A percentile compares a stretch with the other conserved stretches of the same genome.
Conservation (phyloP, 2,329 filamentous ascomycete species). For the Neopestalotiopsis sp. region DNA sequence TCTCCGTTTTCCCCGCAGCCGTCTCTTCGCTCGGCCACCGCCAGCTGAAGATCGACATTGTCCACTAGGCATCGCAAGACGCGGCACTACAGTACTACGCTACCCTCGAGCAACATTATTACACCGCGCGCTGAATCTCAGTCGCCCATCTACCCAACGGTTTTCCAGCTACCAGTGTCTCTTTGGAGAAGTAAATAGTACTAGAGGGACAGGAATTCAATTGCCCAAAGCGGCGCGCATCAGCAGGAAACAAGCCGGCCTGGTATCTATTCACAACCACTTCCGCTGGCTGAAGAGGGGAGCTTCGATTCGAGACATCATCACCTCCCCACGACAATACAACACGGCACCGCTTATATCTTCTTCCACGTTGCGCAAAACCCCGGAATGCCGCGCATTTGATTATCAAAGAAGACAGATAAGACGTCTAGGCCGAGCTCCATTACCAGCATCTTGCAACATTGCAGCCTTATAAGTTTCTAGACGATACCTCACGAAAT, state of each 20-base stretch:
- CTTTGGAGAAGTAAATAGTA: background rate
- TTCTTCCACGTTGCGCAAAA: constrained; percentile 1
- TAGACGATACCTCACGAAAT: constrained; percentile 21
- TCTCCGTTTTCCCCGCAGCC: background rate
- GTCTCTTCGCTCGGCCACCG: constrained; percentile 15
- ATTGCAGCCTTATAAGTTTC: background rate
- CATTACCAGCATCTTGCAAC: constrained; percentile 29
- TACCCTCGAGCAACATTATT: background rate
- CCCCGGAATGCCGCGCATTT: constrained; percentile 34
- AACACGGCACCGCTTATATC: constrained; percentile 18
- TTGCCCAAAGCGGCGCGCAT: constrained; percentile 35
- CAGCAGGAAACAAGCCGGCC: constrained; percentile 38
- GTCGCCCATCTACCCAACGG: background rate
- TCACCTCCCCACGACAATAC: constrained; percentile 23
- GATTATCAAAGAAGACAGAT: constrained; percentile 32
- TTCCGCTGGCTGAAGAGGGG: constrained; percentile 42
- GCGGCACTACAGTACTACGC: background rate
- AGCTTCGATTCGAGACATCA: constrained; percentile 33
- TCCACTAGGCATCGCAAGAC: background rate
- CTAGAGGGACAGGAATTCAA: constrained; percentile 14
- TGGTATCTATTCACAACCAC: constrained; percentile 40
- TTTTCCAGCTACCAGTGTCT: constrained; percentile 5
- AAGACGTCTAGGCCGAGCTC: constrained; percentile 39
- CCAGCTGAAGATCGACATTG: constrained; percentile 4
- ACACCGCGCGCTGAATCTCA: background rate